Base-by-base conservation (phyloP, 2,329 filamentous ascomycete species). In the Pseudohalonectria lignicola region DNA sequence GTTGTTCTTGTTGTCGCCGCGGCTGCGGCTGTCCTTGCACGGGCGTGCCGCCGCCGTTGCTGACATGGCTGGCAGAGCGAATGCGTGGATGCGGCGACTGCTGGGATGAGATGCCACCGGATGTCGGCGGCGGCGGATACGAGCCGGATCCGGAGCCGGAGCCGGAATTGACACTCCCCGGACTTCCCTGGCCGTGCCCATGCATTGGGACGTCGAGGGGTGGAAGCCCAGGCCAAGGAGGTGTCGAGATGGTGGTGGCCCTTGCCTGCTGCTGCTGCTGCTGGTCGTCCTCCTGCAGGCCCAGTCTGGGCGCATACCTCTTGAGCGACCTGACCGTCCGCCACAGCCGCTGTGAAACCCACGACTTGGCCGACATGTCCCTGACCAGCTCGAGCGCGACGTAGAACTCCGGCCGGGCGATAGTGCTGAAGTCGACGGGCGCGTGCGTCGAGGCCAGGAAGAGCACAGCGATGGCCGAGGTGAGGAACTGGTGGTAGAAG, bases 401-500 rank as follows among this genome's bases (percentile, higher is more conserved):
- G 60, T 86, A 86, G 52, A 88, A 88, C 55, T 88, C 83, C 32
- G 82, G 75, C 15, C 82, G 71, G 45, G 81, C 86, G 18, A 67
- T 58, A 9, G 70, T 63, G 47, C 76, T 82, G 54, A 87, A 88
- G 19, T 77, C 70, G 0, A 81, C 71, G 0, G 83, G 82, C 1
- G 81, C 80, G 50, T 88, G 83, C 3, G 80, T 81, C 1, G 81
- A 82, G 2, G 82, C 83, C 1, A 88, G 68, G 52, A 88, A 87
- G 11, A 88, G 64, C 3, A 85, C 82, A 1, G 82, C 79, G 16
- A 88, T 74, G 2, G 81, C 79, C 0, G 80, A 83, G 1, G 81
- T 77, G 16, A 88, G 66, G 49, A 88, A 88, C 48, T 87, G 83
- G 55, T 88, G 82, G 60, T 86, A 87, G 53, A 86, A 82, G 6